Evolutionary conservation across 2,329 filamentous ascomycete species (phyloP).

Genomic region (Ophiostoma quercus): DNA sequence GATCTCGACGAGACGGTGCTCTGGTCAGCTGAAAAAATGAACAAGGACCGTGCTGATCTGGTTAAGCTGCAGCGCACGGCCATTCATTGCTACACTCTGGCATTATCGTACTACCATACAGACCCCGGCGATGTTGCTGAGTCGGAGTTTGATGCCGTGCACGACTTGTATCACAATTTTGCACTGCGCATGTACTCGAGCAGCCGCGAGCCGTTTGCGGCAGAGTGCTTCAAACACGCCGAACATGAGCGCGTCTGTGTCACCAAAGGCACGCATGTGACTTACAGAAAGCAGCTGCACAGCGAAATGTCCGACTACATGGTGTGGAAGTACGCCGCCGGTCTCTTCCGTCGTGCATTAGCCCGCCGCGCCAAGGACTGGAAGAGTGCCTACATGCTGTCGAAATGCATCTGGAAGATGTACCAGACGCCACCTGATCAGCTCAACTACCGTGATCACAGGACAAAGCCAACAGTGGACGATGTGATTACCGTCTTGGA

Average conservation of each 20-base stretch:
- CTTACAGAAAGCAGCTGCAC: slow-evolving; percentile 49
- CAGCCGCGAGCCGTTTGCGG: slow-evolving; percentile 57
- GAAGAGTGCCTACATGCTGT: slow-evolving; percentile 58
- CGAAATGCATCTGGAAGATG: slow-evolving; percentile 62
- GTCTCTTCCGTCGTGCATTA: slow-evolving; percentile 53
- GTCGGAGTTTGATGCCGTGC: slow-evolving; percentile 49
- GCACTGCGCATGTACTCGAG: slow-evolving; percentile 58
- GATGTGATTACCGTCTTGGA: slow-evolving; percentile 48
- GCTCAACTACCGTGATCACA: slow-evolving; percentile 42
- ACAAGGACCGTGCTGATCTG: slow-evolving; percentile 71
- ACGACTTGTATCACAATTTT: slow-evolving; percentile 57
- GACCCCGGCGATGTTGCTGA: slow-evolving; percentile 35
- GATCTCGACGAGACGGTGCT: slow-evolving; percentile 82
- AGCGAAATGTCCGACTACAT: slow-evolving; percentile 55
- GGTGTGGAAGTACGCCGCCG: slow-evolving; percentile 57
- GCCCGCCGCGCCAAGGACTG: slow-evolving; percentile 50
- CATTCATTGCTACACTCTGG: slow-evolving; percentile 71
- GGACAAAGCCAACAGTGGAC: slow-evolving; percentile 37
- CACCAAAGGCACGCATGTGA: slow-evolving; percentile 44
- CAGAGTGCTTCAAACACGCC: slow-evolving; percentile 55
- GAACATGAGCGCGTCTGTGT: slow-evolving; percentile 54
- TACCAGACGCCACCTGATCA: slow-evolving; percentile 45
- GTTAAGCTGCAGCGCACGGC: slow-evolving; percentile 70
- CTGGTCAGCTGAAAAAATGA: slow-evolving; percentile 88
- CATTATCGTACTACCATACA: slow-evolving; percentile 52